A percentile compares a stretch with the other conserved stretches of the same genome.
Evolutionary conservation across 208 protist species (phyloP).

Genomic region (Leishmania turanica): DNA sequence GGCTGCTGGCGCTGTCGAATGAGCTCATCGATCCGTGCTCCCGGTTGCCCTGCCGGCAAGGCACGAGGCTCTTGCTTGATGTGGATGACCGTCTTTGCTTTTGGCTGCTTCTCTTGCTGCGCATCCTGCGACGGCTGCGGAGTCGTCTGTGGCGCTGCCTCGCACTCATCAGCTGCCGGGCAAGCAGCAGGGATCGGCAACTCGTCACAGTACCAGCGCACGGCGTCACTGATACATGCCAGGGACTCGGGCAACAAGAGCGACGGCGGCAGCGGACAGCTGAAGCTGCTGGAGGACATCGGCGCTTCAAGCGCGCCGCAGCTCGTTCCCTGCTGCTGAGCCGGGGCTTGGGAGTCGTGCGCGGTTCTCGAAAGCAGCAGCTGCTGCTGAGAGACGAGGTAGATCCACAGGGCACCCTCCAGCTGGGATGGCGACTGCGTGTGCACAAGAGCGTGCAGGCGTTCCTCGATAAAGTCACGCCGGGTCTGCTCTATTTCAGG

Average conservation of each 20-base stretch:
- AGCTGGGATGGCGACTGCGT: slow-evolving; percentile 27
- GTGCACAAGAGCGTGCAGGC: slow-evolving; percentile 26
- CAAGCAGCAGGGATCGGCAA: background rate
- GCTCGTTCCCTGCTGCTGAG: background rate
- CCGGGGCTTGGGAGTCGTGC: background rate
- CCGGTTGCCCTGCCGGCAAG: slow-evolving; percentile 1
- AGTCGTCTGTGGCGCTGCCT: background rate
- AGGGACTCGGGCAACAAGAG: slow-evolving; percentile 22
- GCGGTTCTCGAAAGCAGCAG: slow-evolving; percentile 10
- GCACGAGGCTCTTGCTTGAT: background rate
- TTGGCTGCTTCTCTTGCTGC: background rate
- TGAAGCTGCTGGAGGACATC: background rate
- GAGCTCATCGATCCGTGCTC: slow-evolving; percentile 19
- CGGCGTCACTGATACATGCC: slow-evolving; percentile 18
- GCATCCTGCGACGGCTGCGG: background rate
- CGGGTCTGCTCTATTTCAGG: background rate
- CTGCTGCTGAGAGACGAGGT: slow-evolving; percentile 16
- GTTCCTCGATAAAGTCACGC: slow-evolving; percentile 15
- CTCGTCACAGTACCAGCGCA: slow-evolving; percentile 31
- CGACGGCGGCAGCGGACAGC: slow-evolving; percentile 7
- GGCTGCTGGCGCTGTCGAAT: slow-evolving; percentile 13
- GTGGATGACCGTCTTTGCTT: background rate
- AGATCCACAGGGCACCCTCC: slow-evolving; percentile 31
- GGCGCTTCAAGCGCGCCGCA: background rate
- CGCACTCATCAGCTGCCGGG: background rate